Conservation (phyloP, 257 asterid species). For the Solanum dulcamara region DNA sequence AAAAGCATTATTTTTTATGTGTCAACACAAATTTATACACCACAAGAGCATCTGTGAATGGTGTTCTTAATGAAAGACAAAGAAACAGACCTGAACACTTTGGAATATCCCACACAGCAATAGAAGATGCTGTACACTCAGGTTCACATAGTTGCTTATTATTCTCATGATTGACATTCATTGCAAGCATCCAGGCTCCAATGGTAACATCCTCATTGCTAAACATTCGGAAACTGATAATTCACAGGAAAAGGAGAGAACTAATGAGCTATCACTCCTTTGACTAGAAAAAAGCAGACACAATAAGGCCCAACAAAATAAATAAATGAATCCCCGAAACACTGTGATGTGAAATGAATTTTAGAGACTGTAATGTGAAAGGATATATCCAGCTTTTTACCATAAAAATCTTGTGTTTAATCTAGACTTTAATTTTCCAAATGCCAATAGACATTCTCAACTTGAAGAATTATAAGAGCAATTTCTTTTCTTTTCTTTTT, state of each 20-base stretch:
- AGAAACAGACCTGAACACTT: constrained; percentile 72
- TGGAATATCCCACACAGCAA: constrained; percentile 99
- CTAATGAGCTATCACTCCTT: background rate
- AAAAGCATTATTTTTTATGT: background rate
- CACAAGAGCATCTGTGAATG: background rate
- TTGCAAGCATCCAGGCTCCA: constrained; percentile 99
- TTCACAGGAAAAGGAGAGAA: background rate
- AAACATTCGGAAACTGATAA: constrained; percentile 86
- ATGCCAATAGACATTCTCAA: background rate
- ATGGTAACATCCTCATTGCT: constrained; percentile 99
- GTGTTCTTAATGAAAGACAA: background rate
- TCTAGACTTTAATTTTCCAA: background rate
- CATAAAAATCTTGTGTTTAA: background rate
- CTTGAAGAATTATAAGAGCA: background rate
- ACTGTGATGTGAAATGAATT: background rate
- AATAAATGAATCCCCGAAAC: background rate
- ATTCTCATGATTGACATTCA: constrained; percentile 88
- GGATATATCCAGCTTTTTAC: background rate
- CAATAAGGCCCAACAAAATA: background rate
- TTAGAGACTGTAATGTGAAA: background rate
- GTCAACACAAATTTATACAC: background rate
- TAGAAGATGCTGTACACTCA: constrained; percentile 55
- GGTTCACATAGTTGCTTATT: constrained; percentile 53
- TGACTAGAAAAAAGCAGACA: background rate
- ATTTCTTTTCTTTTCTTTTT: no score